These are phyloP conservation scores for Spongospora subterranea DNA, from an alignment of 208 protist genomes.

Conservation along the genomic window DNA sequence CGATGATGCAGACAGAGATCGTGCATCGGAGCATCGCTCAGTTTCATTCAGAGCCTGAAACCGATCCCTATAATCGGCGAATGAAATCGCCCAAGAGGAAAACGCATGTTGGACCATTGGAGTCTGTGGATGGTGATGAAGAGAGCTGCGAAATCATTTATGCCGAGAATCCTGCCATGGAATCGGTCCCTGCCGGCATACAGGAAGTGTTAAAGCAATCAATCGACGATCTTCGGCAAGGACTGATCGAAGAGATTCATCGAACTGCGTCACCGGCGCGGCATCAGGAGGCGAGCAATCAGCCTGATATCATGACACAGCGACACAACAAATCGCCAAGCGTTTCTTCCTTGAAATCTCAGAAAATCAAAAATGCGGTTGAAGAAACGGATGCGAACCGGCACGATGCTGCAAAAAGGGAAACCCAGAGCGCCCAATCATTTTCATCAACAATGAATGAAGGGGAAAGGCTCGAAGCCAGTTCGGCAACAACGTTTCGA, in stretches of 20 bases:
- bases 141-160: not conserved
- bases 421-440: not conserved
- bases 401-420: not conserved
- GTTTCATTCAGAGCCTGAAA: not conserved
- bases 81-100: not conserved
- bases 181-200: not conserved
- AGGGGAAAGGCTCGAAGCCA: not conserved
- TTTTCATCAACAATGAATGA: not conserved
- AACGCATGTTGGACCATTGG: not conserved
- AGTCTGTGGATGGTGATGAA: not conserved
- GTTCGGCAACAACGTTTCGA: not conserved
- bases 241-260: not conserved
- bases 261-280: not conserved
- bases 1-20: constrained; percentile 19
- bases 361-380: not conserved
- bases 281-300: not conserved
- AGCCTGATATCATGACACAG: not conserved
- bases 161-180: not conserved
- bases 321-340: not conserved
- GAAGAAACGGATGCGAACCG: not conserved
- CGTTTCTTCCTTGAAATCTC: not conserved
- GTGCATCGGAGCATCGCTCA: not conserved
- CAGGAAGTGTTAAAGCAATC: not conserved
- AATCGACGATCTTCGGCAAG: not conserved
- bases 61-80: not conserved